Base-by-base conservation (phyloP, 495 filamentous ascomycete genomes). In the Clavariopsis aquatica region DNA sequence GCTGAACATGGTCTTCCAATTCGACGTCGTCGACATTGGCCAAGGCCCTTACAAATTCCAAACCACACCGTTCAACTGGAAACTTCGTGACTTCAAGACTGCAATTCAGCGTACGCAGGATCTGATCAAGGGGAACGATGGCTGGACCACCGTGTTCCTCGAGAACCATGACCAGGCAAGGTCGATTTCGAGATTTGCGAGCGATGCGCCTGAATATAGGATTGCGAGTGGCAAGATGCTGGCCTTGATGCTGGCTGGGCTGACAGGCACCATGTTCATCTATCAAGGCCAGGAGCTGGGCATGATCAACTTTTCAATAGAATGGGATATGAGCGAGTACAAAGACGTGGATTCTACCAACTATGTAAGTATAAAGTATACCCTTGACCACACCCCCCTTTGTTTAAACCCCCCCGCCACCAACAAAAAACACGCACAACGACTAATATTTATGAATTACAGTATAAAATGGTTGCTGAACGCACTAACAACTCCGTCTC, bases 201-300 rank as follows among this genome's bases (percentile, higher is more conserved):
- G 49, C 41, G 73, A 72, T 87, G 80, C 83, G 82, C 53, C 88
- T 83, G 85, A 75, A 80, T 61, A 72, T 57, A 4, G 72, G 73
- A 0, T 65, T 71, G 0, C 79, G 38, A 43, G 38, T 17, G 38
- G 38, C 9, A 87, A 61, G 83, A 81, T 88, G 76, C 72, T 92
- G 41, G 84, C 85, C 78, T 28, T 86, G 20, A 78, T 85, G 70
- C 73, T 87, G 68, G 77, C 78, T 3, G 71, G 86, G 24, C 73
- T 88, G 62, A 82, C 81, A 2, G 89, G 89, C 1, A 90, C 89
- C 0, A 78, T 88, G 1, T 92, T 89, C 70, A 69, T 91, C 5
- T 91, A 89, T 64, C 88, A 92, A 66, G 89, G 89, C 9, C 87
- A 93, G 68, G 89, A 93, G 65, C 74, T 92, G 17, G 89, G 87